Percentiles rank a stretch among this genome's conserved stretches.
Conservation (phyloP, 1,284 basidiomycete genomes). For the Bjerkandera adusta region DNA sequence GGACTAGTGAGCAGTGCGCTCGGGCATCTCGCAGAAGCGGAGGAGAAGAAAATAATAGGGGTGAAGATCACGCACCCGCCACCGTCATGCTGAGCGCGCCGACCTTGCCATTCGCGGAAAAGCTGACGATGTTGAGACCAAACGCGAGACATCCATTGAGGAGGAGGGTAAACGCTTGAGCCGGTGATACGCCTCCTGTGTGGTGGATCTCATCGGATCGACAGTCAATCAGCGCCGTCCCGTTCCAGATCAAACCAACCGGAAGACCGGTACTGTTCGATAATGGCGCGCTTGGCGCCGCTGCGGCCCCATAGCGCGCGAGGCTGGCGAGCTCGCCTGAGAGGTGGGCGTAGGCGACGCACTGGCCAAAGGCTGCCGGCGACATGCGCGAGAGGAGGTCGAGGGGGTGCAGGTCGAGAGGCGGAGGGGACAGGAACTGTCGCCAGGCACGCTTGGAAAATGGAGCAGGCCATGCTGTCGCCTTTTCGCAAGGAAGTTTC, state of each 20-base stretch:
- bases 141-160: conserved; percentile 88
- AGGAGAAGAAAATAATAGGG: neutral
- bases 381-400: conserved; percentile 84
- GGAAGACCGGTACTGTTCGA: too few species aligned
- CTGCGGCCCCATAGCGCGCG: conserved; percentile 31
- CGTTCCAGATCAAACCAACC: neutral
- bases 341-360: conserved; percentile 69
- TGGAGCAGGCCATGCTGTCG: neutral
- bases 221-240: conserved; percentile 1
- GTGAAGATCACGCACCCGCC: conserved; percentile 54
- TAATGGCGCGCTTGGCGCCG: neutral
- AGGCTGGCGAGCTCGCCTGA: conserved; percentile 79
- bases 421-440: conserved; percentile 41
- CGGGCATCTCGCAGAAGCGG: too few species aligned
- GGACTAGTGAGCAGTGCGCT: neutral
- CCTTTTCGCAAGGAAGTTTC: neutral
- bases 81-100: conserved; percentile 88
- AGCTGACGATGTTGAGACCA: conserved; percentile 87
- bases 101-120: conserved; percentile 87
- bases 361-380: conserved; percentile 87
- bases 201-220: conserved; percentile 20
- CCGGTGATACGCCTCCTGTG: conserved; percentile 43
- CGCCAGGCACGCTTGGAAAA: neutral
- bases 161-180: conserved; percentile 54
- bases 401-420: conserved; percentile 72